phyloP scores from a whole-genome alignment of 1,139 yeast genomes.

The Chernovozyma aurita region DNA sequence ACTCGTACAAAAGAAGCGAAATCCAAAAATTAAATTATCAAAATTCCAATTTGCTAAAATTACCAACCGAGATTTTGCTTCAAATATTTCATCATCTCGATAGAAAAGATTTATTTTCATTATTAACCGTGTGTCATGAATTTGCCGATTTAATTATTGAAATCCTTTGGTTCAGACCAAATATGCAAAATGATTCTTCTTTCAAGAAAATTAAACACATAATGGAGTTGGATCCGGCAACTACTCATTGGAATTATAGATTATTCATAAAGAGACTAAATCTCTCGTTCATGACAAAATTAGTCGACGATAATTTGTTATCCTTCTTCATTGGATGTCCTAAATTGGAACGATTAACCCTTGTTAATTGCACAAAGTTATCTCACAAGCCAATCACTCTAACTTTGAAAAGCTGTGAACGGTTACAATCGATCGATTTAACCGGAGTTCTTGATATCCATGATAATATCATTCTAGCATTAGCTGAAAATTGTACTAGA shows the following conservation, averaged over 20 bases:
- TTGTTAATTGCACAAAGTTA: slow-evolving; percentile 72
- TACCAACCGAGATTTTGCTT: slow-evolving; percentile 80
- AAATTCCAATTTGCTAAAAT: slow-evolving; percentile 47
- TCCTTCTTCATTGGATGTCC: slow-evolving; percentile 60
- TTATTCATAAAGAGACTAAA: slow-evolving; percentile 75
- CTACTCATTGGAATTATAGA: slow-evolving; percentile 71
- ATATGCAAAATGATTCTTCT: slow-evolving; percentile 54
- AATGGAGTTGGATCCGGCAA: slow-evolving; percentile 44
- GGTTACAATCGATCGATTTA: slow-evolving; percentile 81
- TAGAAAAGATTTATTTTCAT: slow-evolving; percentile 61
- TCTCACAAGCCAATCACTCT: slow-evolving; percentile 58
- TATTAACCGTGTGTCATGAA: slow-evolving; percentile 72
- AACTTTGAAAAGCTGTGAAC: slow-evolving; percentile 60
- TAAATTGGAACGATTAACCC: slow-evolving; percentile 77
- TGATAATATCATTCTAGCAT: slow-evolving; percentile 66
- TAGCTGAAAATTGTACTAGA: slow-evolving; percentile 68
- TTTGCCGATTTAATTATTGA: slow-evolving; percentile 83
- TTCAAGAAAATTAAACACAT: slow-evolving; percentile 49
- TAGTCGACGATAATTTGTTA: slow-evolving; percentile 60
- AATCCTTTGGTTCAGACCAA: slow-evolving; percentile 86
- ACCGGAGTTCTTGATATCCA: slow-evolving; percentile 71
- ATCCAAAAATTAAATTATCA: slow-evolving; percentile 20
- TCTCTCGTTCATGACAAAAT: slow-evolving; percentile 66
- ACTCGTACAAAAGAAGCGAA: slow-evolving; percentile 14
- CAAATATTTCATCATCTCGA: slow-evolving; percentile 66